phyloP scores from a whole-genome alignment of 2,329 filamentous ascomycete species.

The Bisporella sp. region DNA sequence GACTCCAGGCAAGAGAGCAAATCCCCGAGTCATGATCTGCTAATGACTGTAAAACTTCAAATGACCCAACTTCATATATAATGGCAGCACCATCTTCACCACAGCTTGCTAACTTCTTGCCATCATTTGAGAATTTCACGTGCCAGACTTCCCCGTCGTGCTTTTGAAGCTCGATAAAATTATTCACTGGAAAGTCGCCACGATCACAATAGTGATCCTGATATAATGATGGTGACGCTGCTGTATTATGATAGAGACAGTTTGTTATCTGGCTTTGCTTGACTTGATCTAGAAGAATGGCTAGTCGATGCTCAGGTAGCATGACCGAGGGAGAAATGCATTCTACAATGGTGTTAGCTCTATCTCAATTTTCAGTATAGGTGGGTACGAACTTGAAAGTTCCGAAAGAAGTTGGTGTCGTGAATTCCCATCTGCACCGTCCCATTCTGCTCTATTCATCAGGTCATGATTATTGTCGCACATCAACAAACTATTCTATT shows the following conservation, averaged over 20 bases:
- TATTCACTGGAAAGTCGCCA: conserved; percentile 69
- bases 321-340: conserved; percentile 95
- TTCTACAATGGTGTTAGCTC: conserved; percentile 40
- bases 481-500: conserved; percentile 67
- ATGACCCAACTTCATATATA: conserved; percentile 74
- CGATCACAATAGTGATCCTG: conserved; percentile 80
- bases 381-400: conserved; percentile 63
- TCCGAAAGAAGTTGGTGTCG: conserved; percentile 70
- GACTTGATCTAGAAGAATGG: conserved; percentile 72
- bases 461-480: conserved; percentile 73
- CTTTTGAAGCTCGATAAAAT: conserved; percentile 62
- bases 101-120: conserved; percentile 73
- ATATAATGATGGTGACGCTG: conserved; percentile 74
- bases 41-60: conserved; percentile 55
- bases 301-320: conserved; percentile 87
- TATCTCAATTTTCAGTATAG: background rate
- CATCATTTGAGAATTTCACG: conserved; percentile 83
- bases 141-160: conserved; percentile 87
- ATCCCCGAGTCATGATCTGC: conserved; percentile 64
- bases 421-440: conserved; percentile 70
- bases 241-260: conserved; percentile 85
- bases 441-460: conserved; percentile 72
- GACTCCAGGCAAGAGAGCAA: conserved; percentile 83
- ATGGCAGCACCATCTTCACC: conserved; percentile 68
- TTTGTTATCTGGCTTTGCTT: conserved; percentile 76